Evolutionary conservation across 306 rosid genomes (phyloP).

Genomic region (Mucuna pruriens): DNA sequence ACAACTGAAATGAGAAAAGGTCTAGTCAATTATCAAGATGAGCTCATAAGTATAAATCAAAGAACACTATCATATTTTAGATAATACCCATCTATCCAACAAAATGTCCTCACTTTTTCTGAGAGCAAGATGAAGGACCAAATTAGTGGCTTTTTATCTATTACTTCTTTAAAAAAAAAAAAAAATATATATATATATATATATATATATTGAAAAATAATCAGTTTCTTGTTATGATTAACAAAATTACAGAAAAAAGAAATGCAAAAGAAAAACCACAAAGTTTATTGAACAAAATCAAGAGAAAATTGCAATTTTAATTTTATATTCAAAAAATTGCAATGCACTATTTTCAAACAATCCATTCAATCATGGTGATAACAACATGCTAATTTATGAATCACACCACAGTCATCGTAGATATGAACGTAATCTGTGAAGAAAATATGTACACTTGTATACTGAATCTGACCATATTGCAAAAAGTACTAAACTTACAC

Average conservation of each 20-base stretch:
- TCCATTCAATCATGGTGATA: neutral
- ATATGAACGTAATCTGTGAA: neutral
- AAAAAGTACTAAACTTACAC: slow-evolving; percentile 58
- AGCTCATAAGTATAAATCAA: neutral
- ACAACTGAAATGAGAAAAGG: neutral
- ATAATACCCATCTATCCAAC: neutral
- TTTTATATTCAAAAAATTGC: neutral
- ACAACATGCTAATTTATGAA: neutral
- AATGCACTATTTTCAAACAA: neutral
- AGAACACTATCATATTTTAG: neutral
- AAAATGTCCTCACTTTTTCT: neutral
- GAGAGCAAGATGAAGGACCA: neutral
- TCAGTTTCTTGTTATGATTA: neutral
- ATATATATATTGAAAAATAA: neutral
- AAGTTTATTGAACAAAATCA: neutral
- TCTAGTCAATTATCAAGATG: neutral
- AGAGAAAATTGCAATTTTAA: neutral
- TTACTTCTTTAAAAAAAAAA: neutral
- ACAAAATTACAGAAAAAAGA: neutral
- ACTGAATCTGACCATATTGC: slow-evolving; percentile 3
- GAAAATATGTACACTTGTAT: neutral
- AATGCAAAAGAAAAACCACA: neutral
- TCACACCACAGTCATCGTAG: neutral
- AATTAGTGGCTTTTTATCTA: neutral
- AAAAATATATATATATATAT: too few relatives aligned